Evolutionary conservation across 106 monocot species (phyloP), one percentile per base, ranked within the genome.

Genomic region (Alisma plantagoaquatica): DNA sequence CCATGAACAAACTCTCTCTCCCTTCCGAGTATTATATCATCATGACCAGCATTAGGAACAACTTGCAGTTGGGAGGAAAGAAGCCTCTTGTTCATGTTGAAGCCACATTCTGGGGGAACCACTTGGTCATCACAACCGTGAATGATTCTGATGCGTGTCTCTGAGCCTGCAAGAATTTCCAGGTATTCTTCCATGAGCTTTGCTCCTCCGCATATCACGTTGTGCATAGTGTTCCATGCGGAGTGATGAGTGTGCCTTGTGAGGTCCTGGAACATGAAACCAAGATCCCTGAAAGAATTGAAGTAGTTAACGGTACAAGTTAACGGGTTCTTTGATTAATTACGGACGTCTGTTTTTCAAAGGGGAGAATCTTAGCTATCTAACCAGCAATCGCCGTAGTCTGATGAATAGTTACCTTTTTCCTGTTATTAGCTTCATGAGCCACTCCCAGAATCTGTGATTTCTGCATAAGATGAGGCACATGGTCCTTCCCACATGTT

Each of bases 201-300:
- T 0, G 77, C 80, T 11, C 74, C 83, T 25, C 87, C 83, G 59
- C 93, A 87, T 18, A 93, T 61, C 43, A 87, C 83, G 54, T 93
- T 87, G 63, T 93, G 87, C 83, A 87, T 83, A 2, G 80, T 93
- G 33, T 93, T 82, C 93, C 93, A 93, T 9, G 77, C 93, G 5
- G 93, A 87, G 44, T 78, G 83, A 59, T 93, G 93, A 4, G 93
- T 93, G 63, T 93, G 93, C 71, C 45, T 74, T 0, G 80, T 80
- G 11, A 83, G 23, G 48, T 87, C 93, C 23, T 12, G 63, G 5
- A 77, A 22, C 30, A 61, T 10, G 50, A 64, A 83, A 49, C 52
- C 32, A 3, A 82, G 41, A 51, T 77, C 68, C 72, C 87, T 93
- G 62, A 27, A n/a, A n/a, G n/a, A n/a, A n/a, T n/a, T n/a, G n/a